phyloP scores from a whole-genome alignment of 441 rosid species.

The Theobroma grandiflorum region DNA sequence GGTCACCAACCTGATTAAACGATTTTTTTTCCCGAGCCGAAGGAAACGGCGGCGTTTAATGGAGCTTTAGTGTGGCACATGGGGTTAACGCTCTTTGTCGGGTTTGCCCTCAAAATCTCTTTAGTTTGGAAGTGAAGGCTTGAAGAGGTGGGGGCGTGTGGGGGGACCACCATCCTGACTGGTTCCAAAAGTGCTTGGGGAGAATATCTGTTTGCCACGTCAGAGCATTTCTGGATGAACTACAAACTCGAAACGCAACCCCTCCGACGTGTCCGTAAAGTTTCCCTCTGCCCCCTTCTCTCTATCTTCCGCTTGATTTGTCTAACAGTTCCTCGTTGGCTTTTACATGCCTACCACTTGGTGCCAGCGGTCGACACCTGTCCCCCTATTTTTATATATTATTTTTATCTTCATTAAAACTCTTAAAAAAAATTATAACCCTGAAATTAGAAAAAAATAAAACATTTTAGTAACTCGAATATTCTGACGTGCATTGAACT shows the following conservation, averaged over 20 bases:
- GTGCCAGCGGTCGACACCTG: no score
- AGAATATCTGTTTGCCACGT: constrained; percentile 33
- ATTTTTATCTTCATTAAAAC: no score
- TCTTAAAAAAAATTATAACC: no score
- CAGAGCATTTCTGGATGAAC: constrained; percentile 26
- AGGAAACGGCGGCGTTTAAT: neutral
- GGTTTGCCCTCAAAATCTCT: neutral
- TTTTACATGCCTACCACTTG: neutral
- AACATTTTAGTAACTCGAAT: no score
- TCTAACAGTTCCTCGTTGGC: neutral
- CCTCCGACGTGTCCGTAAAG: constrained; percentile 38
- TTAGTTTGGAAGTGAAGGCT: neutral
- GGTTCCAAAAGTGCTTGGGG: neutral
- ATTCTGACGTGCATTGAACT: no score
- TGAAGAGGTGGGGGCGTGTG: neutral
- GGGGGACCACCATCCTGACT: neutral
- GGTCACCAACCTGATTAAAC: constrained; percentile 33
- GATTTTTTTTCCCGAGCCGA: neutral
- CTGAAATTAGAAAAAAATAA: no score
- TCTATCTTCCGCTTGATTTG: neutral
- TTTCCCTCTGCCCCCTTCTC: neutral
- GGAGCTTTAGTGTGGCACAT: neutral
- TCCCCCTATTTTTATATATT: no score
- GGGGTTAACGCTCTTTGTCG: neutral
- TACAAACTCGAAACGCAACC: neutral